These are phyloP conservation scores for Fomitopsis serialis DNA, from an alignment of 768 basidiomycete genomes.

Conservation along the genomic window DNA sequence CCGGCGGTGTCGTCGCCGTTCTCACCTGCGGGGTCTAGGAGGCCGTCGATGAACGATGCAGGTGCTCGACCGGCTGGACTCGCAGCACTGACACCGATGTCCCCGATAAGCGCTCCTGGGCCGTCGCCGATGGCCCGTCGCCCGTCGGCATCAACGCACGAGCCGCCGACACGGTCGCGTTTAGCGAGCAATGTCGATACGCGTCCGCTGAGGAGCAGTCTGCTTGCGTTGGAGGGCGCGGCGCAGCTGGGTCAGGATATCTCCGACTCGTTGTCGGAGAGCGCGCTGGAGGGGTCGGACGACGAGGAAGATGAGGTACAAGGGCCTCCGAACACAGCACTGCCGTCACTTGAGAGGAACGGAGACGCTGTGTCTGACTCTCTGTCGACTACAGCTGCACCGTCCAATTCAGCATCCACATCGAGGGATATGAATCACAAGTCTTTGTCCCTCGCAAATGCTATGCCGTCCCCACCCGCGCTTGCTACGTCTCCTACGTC, in stretches of 20 bases:
- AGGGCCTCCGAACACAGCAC: background rate
- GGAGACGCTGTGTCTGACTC: no score
- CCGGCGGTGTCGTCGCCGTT: slow-evolving; percentile 2
- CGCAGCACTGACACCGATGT: background rate
- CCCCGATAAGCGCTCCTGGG: background rate
- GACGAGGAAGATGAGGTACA: slow-evolving; percentile 20
- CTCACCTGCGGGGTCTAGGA: slow-evolving; percentile 6
- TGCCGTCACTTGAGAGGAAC: background rate
- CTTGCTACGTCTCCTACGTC: background rate
- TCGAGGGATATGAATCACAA: background rate
- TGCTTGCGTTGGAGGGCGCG: slow-evolving; percentile 16
- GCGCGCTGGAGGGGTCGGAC: slow-evolving; percentile 44
- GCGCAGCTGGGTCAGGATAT: slow-evolving; percentile 26
- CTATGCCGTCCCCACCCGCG: background rate
- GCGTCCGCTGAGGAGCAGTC: slow-evolving; percentile 8
- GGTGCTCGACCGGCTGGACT: slow-evolving; percentile 4
- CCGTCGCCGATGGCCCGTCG: slow-evolving; percentile 3
- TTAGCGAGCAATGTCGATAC: slow-evolving; percentile 11
- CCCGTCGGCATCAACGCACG: slow-evolving; percentile 8
- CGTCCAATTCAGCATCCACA: no score
- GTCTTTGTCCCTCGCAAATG: background rate
- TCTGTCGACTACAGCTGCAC: no score
- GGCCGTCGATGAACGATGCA: slow-evolving; percentile 14
- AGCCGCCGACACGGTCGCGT: slow-evolving; percentile 6
- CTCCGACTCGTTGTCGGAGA: slow-evolving; percentile 43